phyloP scores from a whole-genome alignment of 1,284 basidiomycete genomes.

The Marasmius sp. region DNA sequence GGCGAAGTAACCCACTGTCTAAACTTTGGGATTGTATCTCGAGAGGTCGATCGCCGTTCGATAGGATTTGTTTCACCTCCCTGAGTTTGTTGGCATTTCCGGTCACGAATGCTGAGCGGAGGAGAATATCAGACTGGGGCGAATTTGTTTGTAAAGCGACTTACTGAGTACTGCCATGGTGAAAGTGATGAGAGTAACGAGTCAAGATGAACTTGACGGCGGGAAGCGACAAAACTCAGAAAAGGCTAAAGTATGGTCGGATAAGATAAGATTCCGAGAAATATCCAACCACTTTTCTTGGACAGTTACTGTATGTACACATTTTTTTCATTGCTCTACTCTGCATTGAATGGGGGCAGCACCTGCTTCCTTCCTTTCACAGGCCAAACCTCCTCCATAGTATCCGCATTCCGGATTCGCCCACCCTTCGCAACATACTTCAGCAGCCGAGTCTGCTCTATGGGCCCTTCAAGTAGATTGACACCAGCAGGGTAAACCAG shows the following conservation, averaged over 20 bases:
- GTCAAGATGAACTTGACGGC: not conserved
- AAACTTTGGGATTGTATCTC: conserved; percentile 68
- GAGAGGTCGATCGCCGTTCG: conserved; percentile 52
- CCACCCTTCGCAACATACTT: conserved; percentile 61
- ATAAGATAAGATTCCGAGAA: too few species aligned
- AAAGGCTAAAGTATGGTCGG: too few species aligned
- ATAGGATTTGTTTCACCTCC: conserved; percentile 83
- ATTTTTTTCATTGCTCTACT: conserved; percentile 19
- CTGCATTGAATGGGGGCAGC: conserved; percentile 60
- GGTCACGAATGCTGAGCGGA: conserved; percentile 80
- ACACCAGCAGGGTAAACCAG: conserved; percentile 60
- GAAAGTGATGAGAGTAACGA: not conserved
- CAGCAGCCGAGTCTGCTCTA: conserved; percentile 49
- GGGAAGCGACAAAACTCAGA: too few species aligned
- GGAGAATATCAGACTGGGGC: not conserved
- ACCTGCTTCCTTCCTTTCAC: conserved; percentile 52
- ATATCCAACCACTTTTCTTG: too few species aligned
- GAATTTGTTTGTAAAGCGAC: not conserved
- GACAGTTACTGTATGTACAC: too few species aligned
- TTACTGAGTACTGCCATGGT: not conserved
- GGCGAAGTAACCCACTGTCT: conserved; percentile 53
- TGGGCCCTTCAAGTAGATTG: conserved; percentile 55
- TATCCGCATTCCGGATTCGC: conserved; percentile 63
- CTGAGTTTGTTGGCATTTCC: conserved; percentile 93
- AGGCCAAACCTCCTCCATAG: conserved; percentile 72